phyloP scores from a whole-genome alignment of 768 basidiomycete species.

The Amanita phalloides region DNA sequence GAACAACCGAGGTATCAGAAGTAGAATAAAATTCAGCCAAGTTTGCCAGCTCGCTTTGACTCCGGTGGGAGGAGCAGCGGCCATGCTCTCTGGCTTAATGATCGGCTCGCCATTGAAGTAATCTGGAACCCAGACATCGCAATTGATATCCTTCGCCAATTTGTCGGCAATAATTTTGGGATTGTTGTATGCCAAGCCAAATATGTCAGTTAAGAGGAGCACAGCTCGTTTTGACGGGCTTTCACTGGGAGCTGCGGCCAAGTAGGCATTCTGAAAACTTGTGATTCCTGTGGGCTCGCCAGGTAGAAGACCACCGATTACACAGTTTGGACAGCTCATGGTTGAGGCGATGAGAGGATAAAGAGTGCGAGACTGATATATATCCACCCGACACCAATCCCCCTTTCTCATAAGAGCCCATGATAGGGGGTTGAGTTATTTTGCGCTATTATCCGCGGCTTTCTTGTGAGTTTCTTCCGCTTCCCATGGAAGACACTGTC shows the following conservation, averaged over 20 bases:
- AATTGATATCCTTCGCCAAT: conserved; percentile 32
- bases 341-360: neutral
- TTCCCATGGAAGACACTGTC: too few relatives aligned
- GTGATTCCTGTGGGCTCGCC: conserved; percentile 36
- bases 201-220: conserved; percentile 45
- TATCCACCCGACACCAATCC: neutral
- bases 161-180: conserved; percentile 48
- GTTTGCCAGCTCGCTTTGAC: conserved; percentile 17
- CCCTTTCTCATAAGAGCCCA: too few relatives aligned
- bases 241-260: conserved; percentile 20
- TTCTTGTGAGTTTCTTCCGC: too few relatives aligned
- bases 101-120: conserved; percentile 40
- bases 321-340: conserved; percentile 26
- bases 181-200: conserved; percentile 42
- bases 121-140: conserved; percentile 60
- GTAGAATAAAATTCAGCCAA: conserved; percentile 17
- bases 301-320: conserved; percentile 29
- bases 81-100: conserved; percentile 15
- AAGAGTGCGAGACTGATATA: neutral
- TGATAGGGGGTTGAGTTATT: too few relatives aligned
- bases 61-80: conserved; percentile 21
- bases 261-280: conserved; percentile 32
- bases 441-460: too few relatives aligned
- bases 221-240: conserved; percentile 28
- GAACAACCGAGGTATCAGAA: conserved; percentile 17